These are phyloP conservation scores for Medicago arabica DNA, from an alignment of 306 rosid species.

Conservation along the genomic window DNA sequence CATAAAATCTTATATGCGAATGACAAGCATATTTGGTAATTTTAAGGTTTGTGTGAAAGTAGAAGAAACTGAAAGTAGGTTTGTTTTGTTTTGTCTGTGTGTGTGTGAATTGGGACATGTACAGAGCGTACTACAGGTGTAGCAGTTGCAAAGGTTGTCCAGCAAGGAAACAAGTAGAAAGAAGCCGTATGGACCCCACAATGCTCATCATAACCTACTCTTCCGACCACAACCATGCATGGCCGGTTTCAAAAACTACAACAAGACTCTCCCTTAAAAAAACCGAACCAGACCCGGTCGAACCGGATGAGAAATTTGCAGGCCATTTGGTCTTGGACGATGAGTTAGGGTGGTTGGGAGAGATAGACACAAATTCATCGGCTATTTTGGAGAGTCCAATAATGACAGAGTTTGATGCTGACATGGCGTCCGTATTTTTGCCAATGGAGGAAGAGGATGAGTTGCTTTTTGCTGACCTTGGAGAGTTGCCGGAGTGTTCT, in stretches of 20 bases:
- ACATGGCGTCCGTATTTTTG: constrained; percentile 55
- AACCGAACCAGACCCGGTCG: constrained; percentile 31
- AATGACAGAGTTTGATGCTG: constrained; percentile 48
- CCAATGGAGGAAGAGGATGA: constrained; percentile 95
- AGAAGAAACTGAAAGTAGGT: neutral
- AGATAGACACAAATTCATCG: constrained; percentile 70
- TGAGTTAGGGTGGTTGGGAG: constrained; percentile 75
- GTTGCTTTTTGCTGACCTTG: constrained; percentile 84
- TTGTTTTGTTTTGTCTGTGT: neutral
- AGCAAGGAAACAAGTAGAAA: constrained; percentile 94
- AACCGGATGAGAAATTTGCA: constrained; percentile 47
- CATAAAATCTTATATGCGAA: neutral
- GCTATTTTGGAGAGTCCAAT: constrained; percentile 64
- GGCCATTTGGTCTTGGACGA: constrained; percentile 43
- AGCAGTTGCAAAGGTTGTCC: constrained; percentile 98
- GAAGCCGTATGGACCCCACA: constrained; percentile 82
- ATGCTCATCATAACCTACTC: constrained; percentile 87
- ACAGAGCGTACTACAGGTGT: constrained; percentile 89
- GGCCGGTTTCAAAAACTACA: constrained; percentile 66
- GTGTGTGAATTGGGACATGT: constrained; percentile 10
- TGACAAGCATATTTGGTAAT: neutral
- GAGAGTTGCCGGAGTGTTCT: constrained; percentile 89
- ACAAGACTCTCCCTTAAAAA: constrained; percentile 38
- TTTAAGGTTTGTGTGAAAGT: neutral
- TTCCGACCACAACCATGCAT: constrained; percentile 86